Base-by-base conservation (phyloP, 306 rosid species). In the Alnus rubra region DNA sequence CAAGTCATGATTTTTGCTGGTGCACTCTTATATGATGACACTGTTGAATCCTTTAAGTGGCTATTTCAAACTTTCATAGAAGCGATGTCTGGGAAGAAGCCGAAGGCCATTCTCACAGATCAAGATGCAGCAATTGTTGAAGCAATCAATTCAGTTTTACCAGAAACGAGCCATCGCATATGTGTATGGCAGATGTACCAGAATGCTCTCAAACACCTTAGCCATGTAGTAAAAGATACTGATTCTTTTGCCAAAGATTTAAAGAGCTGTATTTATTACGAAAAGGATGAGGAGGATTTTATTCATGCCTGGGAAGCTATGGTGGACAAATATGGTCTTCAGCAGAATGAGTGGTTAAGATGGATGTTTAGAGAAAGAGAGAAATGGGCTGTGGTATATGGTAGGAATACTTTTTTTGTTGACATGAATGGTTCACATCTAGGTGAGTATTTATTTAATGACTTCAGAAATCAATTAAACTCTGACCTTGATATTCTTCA, bases 281-380 rank as follows among this genome's bases (percentile, higher is more conserved):
- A 82, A 55, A 85, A 88, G 83, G 81, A 87, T 39, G 94, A 88
- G 76, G 89, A 83, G 55, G 84, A 76, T 51, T 90, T 90, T 73
- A 5, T 81, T 74, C 68, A 39, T 82, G 86, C 87, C 35, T 90
- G 94, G 94, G 84, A 78, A 76, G 78, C 82, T 69, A 82, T 90
- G 87, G 65, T 90, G 83, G 86, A 82, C 58, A 88, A 80, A 59
- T 79, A 87, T 79, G 81, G 67, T 85, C 91, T 88, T 35, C 88
- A 79, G 80, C 81, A 82, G 81, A 88, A 85, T 76, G 92, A 91
- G 71, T 88, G 95, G 95, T 73, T 91, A 78, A 86, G 85, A 84
- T 91, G 95, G 92, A 87, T 88, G 88, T 86, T 86, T 75, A 89
- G 90, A 77, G 88, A 88, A 71, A 88, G 82, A 72, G 89, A 89